Conservation (phyloP, 495 filamentous ascomycete species). For the Wilcoxina mikolae region DNA sequence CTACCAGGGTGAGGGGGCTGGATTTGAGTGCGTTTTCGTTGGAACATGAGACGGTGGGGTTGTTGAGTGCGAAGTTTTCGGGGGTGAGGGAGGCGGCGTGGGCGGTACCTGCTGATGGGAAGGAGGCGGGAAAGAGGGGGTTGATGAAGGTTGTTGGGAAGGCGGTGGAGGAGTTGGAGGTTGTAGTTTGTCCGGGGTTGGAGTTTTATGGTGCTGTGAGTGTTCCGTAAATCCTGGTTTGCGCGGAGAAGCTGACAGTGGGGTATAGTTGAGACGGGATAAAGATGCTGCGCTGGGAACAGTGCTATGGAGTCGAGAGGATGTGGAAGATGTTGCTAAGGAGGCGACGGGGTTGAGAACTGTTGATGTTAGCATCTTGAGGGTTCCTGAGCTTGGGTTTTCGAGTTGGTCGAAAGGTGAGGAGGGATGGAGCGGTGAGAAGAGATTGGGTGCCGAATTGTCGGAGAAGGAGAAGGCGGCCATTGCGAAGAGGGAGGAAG, state of each 20-base stretch:
- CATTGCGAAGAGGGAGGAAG: not conserved
- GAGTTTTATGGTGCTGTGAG: not conserved
- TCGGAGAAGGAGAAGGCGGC: not conserved
- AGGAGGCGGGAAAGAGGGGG: not conserved
- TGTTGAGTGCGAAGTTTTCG: not conserved
- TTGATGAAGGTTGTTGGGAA: not conserved
- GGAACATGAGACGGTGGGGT: not conserved
- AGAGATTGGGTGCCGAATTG: not conserved
- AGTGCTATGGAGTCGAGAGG: not conserved
- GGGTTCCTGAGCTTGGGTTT: not conserved
- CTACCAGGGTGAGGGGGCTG: conserved; percentile 8
- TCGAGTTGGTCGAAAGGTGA: not conserved
- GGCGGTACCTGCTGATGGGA: conserved; percentile 6
- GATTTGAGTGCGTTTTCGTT: not conserved
- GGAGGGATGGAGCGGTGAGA: not conserved
- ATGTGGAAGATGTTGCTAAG: not conserved
- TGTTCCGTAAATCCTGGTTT: not conserved
- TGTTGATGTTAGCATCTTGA: not conserved
- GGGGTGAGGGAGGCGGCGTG: conserved; percentile 2
- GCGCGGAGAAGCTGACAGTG: not conserved
- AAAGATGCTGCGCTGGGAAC: not conserved
- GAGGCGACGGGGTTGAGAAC: not conserved
- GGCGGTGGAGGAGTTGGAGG: not conserved
- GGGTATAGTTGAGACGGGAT: not conserved
- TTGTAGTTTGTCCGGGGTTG: not conserved